Evolutionary conservation across 768 basidiomycete genomes (phyloP).

Genomic region (Suillus subluteus): DNA sequence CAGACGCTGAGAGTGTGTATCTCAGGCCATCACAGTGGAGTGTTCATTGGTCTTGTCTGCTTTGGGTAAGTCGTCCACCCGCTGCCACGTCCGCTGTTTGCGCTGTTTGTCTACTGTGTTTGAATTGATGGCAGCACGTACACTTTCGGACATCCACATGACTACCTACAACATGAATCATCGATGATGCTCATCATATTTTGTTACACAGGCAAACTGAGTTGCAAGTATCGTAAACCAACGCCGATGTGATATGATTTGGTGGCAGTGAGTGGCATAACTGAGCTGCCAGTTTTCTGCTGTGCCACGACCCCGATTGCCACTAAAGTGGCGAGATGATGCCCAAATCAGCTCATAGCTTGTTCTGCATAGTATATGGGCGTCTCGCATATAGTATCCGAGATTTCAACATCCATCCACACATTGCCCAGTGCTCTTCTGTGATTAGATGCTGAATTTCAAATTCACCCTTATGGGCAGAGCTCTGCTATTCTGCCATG

Average conservation of each 20-base stretch:
- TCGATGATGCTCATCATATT: not conserved
- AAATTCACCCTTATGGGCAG: too few species aligned
- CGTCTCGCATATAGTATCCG: not conserved
- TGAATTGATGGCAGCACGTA: not conserved
- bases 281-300: not conserved
- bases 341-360: not conserved
- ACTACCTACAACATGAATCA: not conserved
- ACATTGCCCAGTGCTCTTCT: too few species aligned
- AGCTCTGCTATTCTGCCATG: too few species aligned
- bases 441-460: too few species aligned
- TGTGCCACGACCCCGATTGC: not conserved
- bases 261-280: not conserved
- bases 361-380: not conserved
- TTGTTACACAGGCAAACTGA: not conserved
- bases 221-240: not conserved
- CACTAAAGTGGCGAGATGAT: not conserved
- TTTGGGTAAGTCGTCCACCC: constrained; percentile 59
- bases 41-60: constrained; percentile 84
- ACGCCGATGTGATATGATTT: not conserved
- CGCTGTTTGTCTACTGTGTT: not conserved
- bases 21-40: constrained; percentile 89
- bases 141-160: not conserved
- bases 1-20: constrained; percentile 66
- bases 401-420: too few species aligned
- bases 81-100: not conserved